phyloP scores from a whole-genome alignment of 2,329 filamentous ascomycete genomes.

The Monosporascus ibericus region DNA sequence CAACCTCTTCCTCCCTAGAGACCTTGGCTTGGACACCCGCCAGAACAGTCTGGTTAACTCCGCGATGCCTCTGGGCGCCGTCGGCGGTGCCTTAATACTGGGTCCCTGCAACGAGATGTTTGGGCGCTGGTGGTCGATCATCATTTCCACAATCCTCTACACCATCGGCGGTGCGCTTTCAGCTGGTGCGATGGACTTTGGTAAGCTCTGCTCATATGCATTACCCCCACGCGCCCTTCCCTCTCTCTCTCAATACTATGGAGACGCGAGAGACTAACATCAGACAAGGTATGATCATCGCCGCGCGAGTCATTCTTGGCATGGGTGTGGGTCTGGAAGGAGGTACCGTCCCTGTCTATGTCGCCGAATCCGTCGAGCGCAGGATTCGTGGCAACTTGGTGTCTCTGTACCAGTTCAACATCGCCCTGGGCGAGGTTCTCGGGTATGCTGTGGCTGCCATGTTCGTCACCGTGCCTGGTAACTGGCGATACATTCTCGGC shows the following conservation, averaged over 20 bases:
- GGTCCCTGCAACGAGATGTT: slow-evolving; percentile 62
- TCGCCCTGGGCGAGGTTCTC: slow-evolving; percentile 67
- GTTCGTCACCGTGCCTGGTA: slow-evolving; percentile 62
- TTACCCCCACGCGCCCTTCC: too few species aligned
- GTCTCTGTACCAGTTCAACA: slow-evolving; percentile 70
- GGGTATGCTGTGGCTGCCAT: slow-evolving; percentile 69
- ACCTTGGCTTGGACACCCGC: slow-evolving; percentile 46
- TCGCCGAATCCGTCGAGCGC: slow-evolving; percentile 65
- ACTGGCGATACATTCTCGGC: slow-evolving; percentile 70
- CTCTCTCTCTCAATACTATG: too few species aligned
- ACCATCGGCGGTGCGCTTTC: slow-evolving; percentile 64
- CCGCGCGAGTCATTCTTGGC: slow-evolving; percentile 62
- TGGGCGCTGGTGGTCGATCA: slow-evolving; percentile 62
- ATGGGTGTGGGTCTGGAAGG: slow-evolving; percentile 67
- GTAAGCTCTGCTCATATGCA: slow-evolving; percentile 18
- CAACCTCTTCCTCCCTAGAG: slow-evolving; percentile 57
- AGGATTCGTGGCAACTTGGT: slow-evolving; percentile 65
- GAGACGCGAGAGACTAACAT: not conserved
- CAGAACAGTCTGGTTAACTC: slow-evolving; percentile 63
- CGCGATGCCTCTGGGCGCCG: slow-evolving; percentile 65
- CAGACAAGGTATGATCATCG: slow-evolving; percentile 55
- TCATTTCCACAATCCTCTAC: slow-evolving; percentile 63
- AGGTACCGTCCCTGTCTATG: slow-evolving; percentile 69
- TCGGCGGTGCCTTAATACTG: slow-evolving; percentile 62
- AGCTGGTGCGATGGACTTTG: slow-evolving; percentile 61